Conservation (phyloP, 257 asterid species). For the Penstemon newberryi region DNA sequence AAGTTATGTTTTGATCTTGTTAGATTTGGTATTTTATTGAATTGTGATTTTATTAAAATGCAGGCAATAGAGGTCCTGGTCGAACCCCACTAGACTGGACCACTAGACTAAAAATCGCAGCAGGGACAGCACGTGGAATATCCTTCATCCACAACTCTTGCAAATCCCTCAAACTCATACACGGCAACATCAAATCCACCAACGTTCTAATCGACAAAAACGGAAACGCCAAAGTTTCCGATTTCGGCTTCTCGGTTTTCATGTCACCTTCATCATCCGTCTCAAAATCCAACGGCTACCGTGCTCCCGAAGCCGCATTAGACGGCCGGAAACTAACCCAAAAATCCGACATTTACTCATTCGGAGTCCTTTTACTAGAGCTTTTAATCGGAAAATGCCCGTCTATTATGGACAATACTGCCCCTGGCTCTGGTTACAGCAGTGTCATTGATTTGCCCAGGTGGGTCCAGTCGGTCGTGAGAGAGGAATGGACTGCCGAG, state of each 20-base stretch:
- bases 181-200: constrained; percentile 90
- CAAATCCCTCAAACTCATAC: constrained; percentile 65
- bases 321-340: constrained; percentile 66
- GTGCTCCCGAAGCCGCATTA: constrained; percentile 68
- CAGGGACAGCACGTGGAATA: constrained; percentile 83
- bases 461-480: constrained; percentile 97
- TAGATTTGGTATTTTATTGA: neutral
- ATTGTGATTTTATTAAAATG: neutral
- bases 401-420: constrained; percentile 45
- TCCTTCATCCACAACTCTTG: constrained; percentile 69
- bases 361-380: constrained; percentile 85
- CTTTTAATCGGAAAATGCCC: constrained; percentile 89
- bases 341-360: constrained; percentile 75
- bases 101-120: constrained; percentile 68
- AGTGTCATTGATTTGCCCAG: constrained; percentile 79
- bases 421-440: constrained; percentile 47
- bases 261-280: constrained; percentile 48
- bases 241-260: constrained; percentile 72
- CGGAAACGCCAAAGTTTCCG: constrained; percentile 68
- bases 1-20: constrained; percentile 21
- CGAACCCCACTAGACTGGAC: constrained; percentile 97
- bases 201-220: constrained; percentile 71
- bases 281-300: constrained; percentile 71
- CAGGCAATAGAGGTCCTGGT: constrained; percentile 97
- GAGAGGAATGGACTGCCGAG: constrained; percentile 99